A percentile compares a stretch with the other conserved stretches of the same genome.
Evolutionary conservation across 768 basidiomycete species (phyloP).

Genomic region (Suillus sp.): DNA sequence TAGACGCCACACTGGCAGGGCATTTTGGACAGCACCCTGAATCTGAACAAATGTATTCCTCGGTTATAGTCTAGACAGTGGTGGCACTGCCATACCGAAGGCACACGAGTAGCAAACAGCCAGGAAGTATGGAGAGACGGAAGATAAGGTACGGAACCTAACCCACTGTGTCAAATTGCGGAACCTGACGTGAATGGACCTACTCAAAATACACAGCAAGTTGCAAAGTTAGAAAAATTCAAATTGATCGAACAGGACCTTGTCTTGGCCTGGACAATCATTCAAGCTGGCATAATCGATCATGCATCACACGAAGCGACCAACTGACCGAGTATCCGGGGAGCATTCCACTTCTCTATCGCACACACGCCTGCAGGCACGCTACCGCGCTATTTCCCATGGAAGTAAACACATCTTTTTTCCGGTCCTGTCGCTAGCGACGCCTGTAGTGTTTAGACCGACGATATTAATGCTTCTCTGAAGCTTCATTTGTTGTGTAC

Average conservation of each 20-base stretch:
- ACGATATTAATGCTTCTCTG: no score
- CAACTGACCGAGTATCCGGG: neutral
- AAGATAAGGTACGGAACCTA: no score
- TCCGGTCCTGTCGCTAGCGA: neutral
- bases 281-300: neutral
- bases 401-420: neutral
- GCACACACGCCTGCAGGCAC: neutral
- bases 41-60: no score
- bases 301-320: neutral
- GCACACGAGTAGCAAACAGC: no score
- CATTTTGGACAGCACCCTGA: no score
- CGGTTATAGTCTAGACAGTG: no score
- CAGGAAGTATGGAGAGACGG: no score
- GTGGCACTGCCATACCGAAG: no score
- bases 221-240: neutral
- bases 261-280: neutral
- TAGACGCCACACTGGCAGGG: no score
- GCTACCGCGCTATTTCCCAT: neutral
- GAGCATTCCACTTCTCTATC: neutral
- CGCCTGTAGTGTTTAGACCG: neutral
- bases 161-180: no score
- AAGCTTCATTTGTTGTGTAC: neutral
- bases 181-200: no score
- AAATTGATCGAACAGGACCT: neutral
- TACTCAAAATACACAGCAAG: no score